phyloP scores from a whole-genome alignment of 768 basidiomycete genomes.

The Leucocoprinus birnbaumii region DNA sequence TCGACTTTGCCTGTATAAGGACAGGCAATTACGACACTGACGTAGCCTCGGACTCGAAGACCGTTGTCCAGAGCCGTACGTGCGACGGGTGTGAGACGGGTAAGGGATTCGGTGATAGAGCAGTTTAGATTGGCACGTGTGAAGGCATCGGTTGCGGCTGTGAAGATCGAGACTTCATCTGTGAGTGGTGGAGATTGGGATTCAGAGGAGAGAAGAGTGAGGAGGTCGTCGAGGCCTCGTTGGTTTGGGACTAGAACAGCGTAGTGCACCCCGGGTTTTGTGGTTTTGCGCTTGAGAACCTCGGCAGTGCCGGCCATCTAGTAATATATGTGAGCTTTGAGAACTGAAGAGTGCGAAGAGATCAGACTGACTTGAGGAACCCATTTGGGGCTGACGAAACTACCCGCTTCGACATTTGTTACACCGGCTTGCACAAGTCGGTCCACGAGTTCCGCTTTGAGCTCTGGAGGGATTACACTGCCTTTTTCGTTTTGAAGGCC shows the following conservation, averaged over 20 bases:
- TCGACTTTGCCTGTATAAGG: slow-evolving; percentile 84
- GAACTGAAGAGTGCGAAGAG: background rate
- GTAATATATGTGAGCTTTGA: background rate
- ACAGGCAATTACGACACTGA: slow-evolving; percentile 80
- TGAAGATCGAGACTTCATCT: slow-evolving; percentile 87
- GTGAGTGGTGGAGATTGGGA: slow-evolving; percentile 46
- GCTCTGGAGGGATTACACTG: slow-evolving; percentile 56
- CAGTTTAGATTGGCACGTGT: slow-evolving; percentile 83
- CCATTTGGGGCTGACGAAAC: slow-evolving; percentile 93
- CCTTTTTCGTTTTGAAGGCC: slow-evolving; percentile 89
- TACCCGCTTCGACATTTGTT: slow-evolving; percentile 76
- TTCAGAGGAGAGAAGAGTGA: slow-evolving; percentile 47
- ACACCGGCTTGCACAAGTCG: slow-evolving; percentile 67
- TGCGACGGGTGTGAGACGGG: slow-evolving; percentile 59
- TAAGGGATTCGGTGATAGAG: slow-evolving; percentile 67
- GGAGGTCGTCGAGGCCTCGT: slow-evolving; percentile 69
- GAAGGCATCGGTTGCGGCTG: slow-evolving; percentile 86
- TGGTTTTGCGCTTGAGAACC: slow-evolving; percentile 48
- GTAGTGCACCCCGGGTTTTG: slow-evolving; percentile 59
- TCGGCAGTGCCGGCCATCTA: slow-evolving; percentile 89
- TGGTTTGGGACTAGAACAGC: slow-evolving; percentile 82
- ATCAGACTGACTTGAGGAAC: slow-evolving; percentile 71
- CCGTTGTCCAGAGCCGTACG: slow-evolving; percentile 55
- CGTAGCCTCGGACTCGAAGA: slow-evolving; percentile 78
- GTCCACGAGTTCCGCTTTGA: slow-evolving; percentile 81